phyloP scores from a whole-genome alignment of 228 moss, liverwort and hornwort species.

The Sphagnum fallax region DNA sequence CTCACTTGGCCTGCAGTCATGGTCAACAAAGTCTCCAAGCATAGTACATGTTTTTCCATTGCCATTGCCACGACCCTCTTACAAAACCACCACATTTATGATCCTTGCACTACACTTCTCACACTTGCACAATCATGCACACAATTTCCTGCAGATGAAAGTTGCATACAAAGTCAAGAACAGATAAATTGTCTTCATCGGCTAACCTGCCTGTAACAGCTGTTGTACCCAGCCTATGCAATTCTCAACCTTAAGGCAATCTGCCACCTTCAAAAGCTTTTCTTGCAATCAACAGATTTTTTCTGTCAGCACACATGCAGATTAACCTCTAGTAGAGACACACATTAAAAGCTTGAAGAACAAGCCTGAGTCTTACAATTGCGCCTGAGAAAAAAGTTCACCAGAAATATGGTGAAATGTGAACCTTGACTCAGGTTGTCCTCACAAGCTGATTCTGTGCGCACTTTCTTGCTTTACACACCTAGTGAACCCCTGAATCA shows the following conservation, averaged over 20 bases:
- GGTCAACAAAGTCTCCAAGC: conserved; percentile 87
- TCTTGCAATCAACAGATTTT: conserved; percentile 33
- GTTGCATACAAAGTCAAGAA: neutral
- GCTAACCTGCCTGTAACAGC: conserved; percentile 90
- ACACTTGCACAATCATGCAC: neutral
- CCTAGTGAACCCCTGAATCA: conserved; percentile 56
- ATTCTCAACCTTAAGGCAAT: conserved; percentile 91
- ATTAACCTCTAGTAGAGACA: no score
- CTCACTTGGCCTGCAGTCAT: conserved; percentile 64
- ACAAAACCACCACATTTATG: neutral
- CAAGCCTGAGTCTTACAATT: neutral
- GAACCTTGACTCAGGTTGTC: conserved; percentile 82
- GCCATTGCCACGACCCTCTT: conserved; percentile 40
- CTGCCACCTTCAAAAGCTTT: conserved; percentile 79
- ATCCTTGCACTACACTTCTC: no score
- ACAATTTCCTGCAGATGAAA: neutral
- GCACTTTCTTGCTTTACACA: conserved; percentile 90
- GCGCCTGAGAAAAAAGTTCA: conserved; percentile 77
- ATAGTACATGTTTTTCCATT: conserved; percentile 97
- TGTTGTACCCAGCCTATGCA: conserved; percentile 96
- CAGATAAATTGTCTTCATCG: neutral
- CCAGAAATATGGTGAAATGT: conserved; percentile 98
- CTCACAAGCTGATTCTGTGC: conserved; percentile 79
- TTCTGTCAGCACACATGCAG: no score
- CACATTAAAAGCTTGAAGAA: neutral